Percentiles rank a stretch among this genome's conserved stretches.
Conservation (phyloP, 176 grass and related monocot species). For the Hordeum marinum region DNA sequence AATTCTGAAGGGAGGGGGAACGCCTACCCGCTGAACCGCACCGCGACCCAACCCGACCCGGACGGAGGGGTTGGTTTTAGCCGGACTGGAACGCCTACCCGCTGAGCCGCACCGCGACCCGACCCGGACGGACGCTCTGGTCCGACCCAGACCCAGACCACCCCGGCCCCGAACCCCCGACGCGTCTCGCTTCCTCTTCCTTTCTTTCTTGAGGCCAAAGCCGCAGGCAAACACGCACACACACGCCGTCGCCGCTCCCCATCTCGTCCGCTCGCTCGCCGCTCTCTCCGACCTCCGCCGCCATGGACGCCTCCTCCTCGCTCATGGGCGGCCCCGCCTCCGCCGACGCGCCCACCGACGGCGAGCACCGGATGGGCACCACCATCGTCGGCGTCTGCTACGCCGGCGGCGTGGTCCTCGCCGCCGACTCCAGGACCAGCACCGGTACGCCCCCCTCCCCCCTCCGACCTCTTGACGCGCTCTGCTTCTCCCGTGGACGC, state of each 20-base stretch:
- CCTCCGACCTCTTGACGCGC: neutral
- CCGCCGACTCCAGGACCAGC: conserved; percentile 92
- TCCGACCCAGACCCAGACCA: neutral
- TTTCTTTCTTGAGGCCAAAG: conserved; percentile 28
- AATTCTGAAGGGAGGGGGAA: too few species aligned
- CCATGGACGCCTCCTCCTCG: conserved; percentile 11
- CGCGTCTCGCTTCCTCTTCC: neutral
- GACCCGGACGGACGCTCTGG: neutral
- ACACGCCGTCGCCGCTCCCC: neutral
- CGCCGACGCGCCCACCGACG: conserved; percentile 26
- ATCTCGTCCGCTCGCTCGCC: neutral
- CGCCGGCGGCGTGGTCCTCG: conserved; percentile 75
- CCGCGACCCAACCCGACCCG: too few species aligned
- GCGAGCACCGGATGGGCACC: conserved; percentile 70
- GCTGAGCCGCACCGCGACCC: too few species aligned
- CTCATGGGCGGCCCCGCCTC: neutral
- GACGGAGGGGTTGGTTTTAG: too few species aligned
- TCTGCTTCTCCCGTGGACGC: neutral
- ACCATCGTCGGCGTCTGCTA: conserved; percentile 90
- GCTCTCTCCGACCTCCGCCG: neutral
- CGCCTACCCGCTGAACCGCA: too few species aligned
- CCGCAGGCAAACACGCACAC: neutral
- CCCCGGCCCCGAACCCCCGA: neutral
- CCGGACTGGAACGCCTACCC: too few species aligned
- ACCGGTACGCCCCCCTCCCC: conserved; percentile 36